phyloP scores from a whole-genome alignment of 768 basidiomycete genomes.

The Coprinellus aureogranulatus region DNA sequence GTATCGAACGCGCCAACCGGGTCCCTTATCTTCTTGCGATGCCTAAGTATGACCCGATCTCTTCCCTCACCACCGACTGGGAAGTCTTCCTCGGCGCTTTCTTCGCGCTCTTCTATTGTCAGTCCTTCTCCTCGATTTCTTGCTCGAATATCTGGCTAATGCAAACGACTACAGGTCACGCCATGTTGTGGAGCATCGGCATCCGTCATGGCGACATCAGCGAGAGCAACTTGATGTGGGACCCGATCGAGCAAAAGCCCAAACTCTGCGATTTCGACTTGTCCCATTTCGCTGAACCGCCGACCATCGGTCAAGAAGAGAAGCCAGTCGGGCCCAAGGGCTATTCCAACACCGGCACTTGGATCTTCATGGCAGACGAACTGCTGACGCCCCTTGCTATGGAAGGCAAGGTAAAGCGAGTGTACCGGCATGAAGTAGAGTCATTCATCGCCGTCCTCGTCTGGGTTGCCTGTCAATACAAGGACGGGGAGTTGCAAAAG shows the following conservation, averaged over 20 bases:
- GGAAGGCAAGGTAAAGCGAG: not conserved
- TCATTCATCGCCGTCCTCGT: not conserved
- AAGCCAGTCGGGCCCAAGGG: not conserved
- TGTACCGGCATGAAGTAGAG: not conserved
- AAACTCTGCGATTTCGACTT: not conserved
- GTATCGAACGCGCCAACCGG: too few relatives aligned
- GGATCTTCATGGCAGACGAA: not conserved
- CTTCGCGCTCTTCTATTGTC: not conserved
- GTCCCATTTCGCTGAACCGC: not conserved
- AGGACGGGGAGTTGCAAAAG: not conserved
- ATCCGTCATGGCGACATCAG: not conserved
- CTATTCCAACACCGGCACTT: not conserved
- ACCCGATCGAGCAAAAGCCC: not conserved
- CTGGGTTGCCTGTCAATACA: not conserved
- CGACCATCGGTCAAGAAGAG: too few relatives aligned
- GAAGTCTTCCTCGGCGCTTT: not conserved
- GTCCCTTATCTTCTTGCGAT: not conserved
- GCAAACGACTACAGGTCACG: not conserved
- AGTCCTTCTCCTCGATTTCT: not conserved
- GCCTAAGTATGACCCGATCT: not conserved
- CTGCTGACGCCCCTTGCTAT: not conserved
- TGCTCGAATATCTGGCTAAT: not conserved
- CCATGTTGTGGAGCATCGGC: not conserved
- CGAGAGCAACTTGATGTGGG: not conserved
- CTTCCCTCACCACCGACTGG: not conserved